These are phyloP conservation scores for Suillus plorans DNA, from an alignment of 768 basidiomycete genomes.

Conservation along the genomic window DNA sequence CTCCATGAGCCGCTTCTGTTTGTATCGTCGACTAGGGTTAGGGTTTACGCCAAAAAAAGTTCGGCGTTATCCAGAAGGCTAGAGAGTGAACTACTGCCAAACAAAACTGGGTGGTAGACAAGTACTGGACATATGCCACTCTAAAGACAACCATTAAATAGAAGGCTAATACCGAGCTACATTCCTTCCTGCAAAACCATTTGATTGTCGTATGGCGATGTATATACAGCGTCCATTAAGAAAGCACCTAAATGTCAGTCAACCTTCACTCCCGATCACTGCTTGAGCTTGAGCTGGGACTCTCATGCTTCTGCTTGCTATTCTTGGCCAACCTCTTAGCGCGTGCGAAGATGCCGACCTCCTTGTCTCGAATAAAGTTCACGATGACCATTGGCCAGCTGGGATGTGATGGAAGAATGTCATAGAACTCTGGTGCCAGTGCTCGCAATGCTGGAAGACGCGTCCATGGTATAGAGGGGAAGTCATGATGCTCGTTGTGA, in stretches of 20 bases:
- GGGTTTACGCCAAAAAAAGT: no score
- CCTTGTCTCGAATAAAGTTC: slow-evolving; percentile 89
- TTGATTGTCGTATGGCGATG: background rate
- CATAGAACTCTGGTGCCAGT: slow-evolving; percentile 92
- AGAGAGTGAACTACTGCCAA: no score
- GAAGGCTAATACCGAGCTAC: background rate
- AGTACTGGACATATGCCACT: background rate
- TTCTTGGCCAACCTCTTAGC: slow-evolving; percentile 69
- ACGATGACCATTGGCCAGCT: slow-evolving; percentile 95
- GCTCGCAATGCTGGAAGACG: slow-evolving; percentile 78
- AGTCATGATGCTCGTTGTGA: slow-evolving; percentile 99
- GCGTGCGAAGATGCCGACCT: slow-evolving; percentile 86
- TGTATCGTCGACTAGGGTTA: no score
- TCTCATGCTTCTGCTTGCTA: slow-evolving; percentile 16
- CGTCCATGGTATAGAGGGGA: slow-evolving; percentile 96
- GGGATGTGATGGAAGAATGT: slow-evolving; percentile 80
- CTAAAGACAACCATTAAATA: background rate
- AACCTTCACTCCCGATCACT: slow-evolving; percentile 17
- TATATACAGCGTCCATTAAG: slow-evolving; percentile 13
- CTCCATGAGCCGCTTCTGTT: no score
- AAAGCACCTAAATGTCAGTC: slow-evolving; percentile 4
- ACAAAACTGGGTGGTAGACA: no score
- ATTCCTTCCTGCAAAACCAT: background rate
- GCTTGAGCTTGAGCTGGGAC: slow-evolving; percentile 4
- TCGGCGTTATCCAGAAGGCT: no score